A percentile compares a stretch with the other conserved stretches of the same genome.
Conservation (phyloP, 371 early-diverging fungal species). For the Synchytrium microbalum region DNA sequence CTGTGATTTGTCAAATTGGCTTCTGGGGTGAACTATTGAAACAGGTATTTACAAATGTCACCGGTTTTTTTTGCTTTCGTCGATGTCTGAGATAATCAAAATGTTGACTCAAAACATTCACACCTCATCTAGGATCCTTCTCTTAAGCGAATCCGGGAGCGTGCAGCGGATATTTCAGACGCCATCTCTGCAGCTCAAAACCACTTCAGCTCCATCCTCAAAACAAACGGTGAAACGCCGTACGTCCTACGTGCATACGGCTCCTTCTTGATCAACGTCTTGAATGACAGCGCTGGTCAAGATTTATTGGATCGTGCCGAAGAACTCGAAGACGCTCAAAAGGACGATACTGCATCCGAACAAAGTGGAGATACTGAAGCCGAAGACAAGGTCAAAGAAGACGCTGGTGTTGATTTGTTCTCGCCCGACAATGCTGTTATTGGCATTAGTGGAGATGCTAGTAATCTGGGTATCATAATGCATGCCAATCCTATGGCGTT, state of each 20-base stretch:
- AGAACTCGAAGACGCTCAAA: too few relatives aligned
- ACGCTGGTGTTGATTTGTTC: background rate
- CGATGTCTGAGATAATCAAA: conserved; percentile 20
- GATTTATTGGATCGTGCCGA: too few relatives aligned
- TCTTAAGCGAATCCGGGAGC: conserved; percentile 22
- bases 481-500: background rate
- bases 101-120: conserved; percentile 22
- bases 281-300: conserved; percentile 13
- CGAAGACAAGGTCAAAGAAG: too few relatives aligned
- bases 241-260: conserved; percentile 4
- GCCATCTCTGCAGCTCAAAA: conserved; percentile 26
- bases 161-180: conserved; percentile 17
- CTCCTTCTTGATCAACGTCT: conserved; percentile 8
- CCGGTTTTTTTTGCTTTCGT: conserved; percentile 21
- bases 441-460: background rate
- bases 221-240: too few relatives aligned
- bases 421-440: background rate
- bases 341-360: too few relatives aligned
- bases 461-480: background rate
- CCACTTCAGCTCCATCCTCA: conserved; percentile 20
- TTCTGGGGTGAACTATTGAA: conserved; percentile 37
- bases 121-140: conserved; percentile 18
- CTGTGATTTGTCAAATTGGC: conserved; percentile 22
- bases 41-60: conserved; percentile 18
- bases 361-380: too few relatives aligned